Conservation (phyloP, 1,284 basidiomycete genomes). For the Malassezia caprae region DNA sequence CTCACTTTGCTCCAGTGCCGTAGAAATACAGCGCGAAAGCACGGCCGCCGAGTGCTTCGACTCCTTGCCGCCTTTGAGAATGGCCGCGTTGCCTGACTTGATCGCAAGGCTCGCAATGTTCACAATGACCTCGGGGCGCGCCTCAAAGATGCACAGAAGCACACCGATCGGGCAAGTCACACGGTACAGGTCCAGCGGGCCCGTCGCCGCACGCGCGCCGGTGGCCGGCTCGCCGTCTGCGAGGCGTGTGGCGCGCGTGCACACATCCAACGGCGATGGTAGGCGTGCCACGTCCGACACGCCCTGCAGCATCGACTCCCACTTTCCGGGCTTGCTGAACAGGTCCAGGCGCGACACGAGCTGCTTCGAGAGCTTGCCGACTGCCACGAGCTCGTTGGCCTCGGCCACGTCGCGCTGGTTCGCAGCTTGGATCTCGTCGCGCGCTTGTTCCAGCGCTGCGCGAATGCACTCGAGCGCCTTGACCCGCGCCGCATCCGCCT, state of each 20-base stretch:
- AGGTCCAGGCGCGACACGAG: conserved; percentile 80
- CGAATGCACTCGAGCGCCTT: conserved; percentile 28
- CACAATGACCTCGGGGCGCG: conserved; percentile 91
- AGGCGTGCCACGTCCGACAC: conserved; percentile 74
- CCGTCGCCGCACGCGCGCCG: conserved; percentile 38
- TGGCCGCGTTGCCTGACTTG: conserved; percentile 66
- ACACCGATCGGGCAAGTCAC: conserved; percentile 96
- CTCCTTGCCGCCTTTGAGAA: conserved; percentile 45
- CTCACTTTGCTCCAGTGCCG: conserved; percentile 58
- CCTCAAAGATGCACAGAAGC: conserved; percentile 91
- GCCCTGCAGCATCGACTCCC: conserved; percentile 84
- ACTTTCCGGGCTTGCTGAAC: conserved; percentile 68
- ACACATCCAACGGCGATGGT: conserved; percentile 73
- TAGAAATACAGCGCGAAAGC: conserved; percentile 57
- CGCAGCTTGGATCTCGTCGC: conserved; percentile 25
- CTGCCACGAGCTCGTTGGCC: conserved; percentile 64
- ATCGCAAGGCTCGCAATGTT: conserved; percentile 94
- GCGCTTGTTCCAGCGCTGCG: conserved; percentile 23
- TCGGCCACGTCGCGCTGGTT: conserved; percentile 37
- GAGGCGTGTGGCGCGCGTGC: conserved; percentile 76
- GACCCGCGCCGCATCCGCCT: conserved; percentile 23
- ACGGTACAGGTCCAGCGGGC: conserved; percentile 75
- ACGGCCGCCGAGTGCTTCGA: conserved; percentile 26
- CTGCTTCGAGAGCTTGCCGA: conserved; percentile 70
- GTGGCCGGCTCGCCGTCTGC: conserved; percentile 50